These are phyloP conservation scores for Diaporthe citri DNA, from an alignment of 2,329 filamentous ascomycete genomes.

Conservation along the genomic window DNA sequence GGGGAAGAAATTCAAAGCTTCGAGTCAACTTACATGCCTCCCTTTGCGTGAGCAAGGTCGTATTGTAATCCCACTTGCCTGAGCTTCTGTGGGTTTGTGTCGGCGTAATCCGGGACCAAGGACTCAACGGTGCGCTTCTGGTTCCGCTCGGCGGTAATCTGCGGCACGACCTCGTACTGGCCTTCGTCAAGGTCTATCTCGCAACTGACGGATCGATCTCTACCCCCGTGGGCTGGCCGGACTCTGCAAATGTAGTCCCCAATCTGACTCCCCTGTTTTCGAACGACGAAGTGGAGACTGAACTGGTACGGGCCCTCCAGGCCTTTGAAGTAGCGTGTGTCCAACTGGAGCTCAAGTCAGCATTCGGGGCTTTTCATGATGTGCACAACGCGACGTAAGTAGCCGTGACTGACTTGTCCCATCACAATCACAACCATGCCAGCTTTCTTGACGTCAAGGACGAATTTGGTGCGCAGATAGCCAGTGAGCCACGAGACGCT, in stretches of 20 bases:
- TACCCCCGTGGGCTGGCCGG: conserved; percentile 50
- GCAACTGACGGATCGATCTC: conserved; percentile 76
- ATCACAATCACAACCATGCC: conserved; percentile 59
- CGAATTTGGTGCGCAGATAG: conserved; percentile 59
- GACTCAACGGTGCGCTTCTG: conserved; percentile 66
- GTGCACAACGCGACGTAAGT: neutral
- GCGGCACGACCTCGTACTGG: conserved; percentile 76
- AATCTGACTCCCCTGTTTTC: conserved; percentile 45
- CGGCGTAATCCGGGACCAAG: conserved; percentile 63
- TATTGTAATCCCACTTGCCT: conserved; percentile 70
- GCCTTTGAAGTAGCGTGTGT: conserved; percentile 59
- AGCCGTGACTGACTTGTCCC: conserved; percentile 47
- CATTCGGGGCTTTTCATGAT: rapidly evolving
- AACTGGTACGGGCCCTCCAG: conserved; percentile 60
- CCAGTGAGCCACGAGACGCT: conserved; percentile 59
- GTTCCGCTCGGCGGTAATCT: conserved; percentile 69
- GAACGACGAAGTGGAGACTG: conserved; percentile 57
- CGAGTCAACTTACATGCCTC: conserved; percentile 54
- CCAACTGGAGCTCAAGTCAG: conserved; percentile 49
- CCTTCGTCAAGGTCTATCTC: conserved; percentile 79
- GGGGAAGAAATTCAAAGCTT: neutral
- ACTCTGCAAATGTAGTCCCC: conserved; percentile 52
- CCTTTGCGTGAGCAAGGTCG: conserved; percentile 72
- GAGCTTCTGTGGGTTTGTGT: conserved; percentile 72
- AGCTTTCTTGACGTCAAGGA: conserved; percentile 55